Base-by-base conservation (phyloP, 2,329 filamentous ascomycete genomes). In the Trichoderma guizhouense region DNA sequence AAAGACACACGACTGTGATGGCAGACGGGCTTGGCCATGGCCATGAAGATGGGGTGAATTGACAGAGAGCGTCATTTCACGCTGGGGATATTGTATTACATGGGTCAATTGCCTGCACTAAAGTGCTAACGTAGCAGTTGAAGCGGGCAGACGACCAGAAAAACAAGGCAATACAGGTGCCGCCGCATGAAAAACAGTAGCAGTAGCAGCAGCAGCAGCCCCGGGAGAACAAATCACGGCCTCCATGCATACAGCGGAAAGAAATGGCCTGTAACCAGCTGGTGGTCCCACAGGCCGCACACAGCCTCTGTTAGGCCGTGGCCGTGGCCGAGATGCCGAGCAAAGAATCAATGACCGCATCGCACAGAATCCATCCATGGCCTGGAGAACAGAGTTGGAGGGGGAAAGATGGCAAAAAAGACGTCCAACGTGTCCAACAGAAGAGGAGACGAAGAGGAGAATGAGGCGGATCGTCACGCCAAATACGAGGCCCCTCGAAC, bases 321-420 rank as follows among this genome's bases (percentile, higher is more conserved):
- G 43, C 43, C 43, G 53, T 32, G 65, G 36, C 66, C 66, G 66
- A 69, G 53, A 47, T 51, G 66, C 66, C 66, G 66, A 61, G 55
- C 26, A 60, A 24, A 36, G 34, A 69, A 47, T 69, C 66, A 43
- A 69, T 69, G 66, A 69, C 66, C 57, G 57, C 66, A 69, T 69
- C 66, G 30, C 66, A 61, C 66, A 61, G 65, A 55, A 24, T n/a
- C 18, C 18, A 53, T 18, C 66, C 14, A 39, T 30, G 28, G 36
- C 24, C 14, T 69, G 57, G 39, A 30, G n/a, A 21, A 8, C 47
- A 53, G 12, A 11, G 47, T 53, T 53, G 47, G 21, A 53, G n/a
- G 21, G 11, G 47, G 47, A 24, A 53, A 43, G 15, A 53, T 24
- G 21, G 39, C 39, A 43, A 43, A 43, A 43, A 43, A 7, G 39